Percentiles rank a stretch among this genome's conserved stretches.
Evolutionary conservation across 2,329 filamentous ascomycete species (phyloP).

Genomic region (Ophiostoma triangulosporum): DNA sequence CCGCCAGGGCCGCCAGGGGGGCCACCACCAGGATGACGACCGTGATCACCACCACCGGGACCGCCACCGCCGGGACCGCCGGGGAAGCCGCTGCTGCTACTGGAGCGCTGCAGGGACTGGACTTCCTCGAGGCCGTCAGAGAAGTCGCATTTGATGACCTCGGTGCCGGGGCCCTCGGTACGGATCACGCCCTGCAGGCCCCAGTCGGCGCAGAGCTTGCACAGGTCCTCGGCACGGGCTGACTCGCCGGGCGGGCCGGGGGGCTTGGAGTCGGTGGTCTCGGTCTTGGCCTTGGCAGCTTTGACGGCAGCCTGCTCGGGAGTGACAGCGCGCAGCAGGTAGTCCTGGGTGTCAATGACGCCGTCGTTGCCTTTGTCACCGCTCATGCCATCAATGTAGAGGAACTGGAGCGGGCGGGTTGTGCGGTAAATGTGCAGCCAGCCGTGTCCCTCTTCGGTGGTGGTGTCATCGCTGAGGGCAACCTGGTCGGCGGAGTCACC

Average conservation of each 20-base stretch:
- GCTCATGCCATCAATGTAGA: constrained; percentile 48
- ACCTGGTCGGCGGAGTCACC: not conserved
- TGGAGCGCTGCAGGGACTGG: constrained; percentile 6
- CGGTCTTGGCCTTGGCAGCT: not conserved
- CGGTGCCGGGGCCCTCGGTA: constrained; percentile 6
- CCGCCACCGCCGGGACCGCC: not conserved
- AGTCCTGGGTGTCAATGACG: constrained; percentile 54
- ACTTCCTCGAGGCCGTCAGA: constrained; percentile 8
- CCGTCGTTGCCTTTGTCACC: constrained; percentile 37
- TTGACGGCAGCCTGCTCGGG: not conserved
- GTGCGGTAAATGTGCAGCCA: constrained; percentile 55
- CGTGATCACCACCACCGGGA: not conserved
- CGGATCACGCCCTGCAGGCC: constrained; percentile 9
- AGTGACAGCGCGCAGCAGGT: constrained; percentile 29
- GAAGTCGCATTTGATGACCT: constrained; percentile 10
- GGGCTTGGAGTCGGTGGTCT: not conserved
- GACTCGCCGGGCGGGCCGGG: constrained; percentile 8
- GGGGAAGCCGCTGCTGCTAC: not conserved
- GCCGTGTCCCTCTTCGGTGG: constrained; percentile 23
- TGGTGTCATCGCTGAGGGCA: not conserved
- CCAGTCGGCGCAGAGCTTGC: constrained; percentile 9
- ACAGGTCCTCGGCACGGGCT: constrained; percentile 5
- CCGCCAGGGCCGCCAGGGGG: not conserved
- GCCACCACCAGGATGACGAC: not conserved
- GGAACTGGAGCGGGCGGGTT: constrained; percentile 39